Conservation (phyloP, 768 basidiomycete species). For the Russula dissimulans region DNA sequence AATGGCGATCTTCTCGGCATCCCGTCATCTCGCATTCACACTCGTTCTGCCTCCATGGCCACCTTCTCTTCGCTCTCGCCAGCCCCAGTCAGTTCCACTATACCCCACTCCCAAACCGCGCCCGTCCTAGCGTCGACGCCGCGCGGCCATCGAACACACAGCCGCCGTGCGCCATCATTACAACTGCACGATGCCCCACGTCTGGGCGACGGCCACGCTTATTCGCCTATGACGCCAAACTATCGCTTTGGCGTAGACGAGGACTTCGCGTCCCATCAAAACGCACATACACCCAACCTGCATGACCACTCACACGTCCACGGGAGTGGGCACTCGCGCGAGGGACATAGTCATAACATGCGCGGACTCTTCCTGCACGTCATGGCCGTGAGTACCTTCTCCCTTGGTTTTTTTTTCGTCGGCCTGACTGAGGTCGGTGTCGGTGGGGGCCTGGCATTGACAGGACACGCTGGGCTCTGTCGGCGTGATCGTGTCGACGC, state of each 20-base stretch:
- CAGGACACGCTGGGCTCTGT: conserved; percentile 95
- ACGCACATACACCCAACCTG: conserved; percentile 32
- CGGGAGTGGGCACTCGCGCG: conserved; percentile 39
- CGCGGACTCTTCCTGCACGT: conserved; percentile 97
- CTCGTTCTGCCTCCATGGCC: conserved; percentile 20
- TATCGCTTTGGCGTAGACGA: conserved; percentile 48
- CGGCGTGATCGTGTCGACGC: conserved; percentile 93
- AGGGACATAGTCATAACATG: conserved; percentile 97
- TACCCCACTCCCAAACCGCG: conserved; percentile 18
- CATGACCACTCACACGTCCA: conserved; percentile 46
- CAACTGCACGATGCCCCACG: conserved; percentile 8
- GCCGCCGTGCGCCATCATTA: conserved; percentile 15
- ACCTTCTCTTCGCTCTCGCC: conserved; percentile 16
- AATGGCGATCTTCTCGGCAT: conserved; percentile 1
- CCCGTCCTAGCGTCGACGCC: not conserved
- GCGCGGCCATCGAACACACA: not conserved
- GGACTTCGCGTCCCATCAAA: conserved; percentile 41
- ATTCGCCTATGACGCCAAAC: conserved; percentile 56
- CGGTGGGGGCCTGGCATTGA: not conserved
- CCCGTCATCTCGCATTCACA: conserved; percentile 19
- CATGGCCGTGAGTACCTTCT: conserved; percentile 53
- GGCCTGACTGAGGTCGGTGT: conserved; percentile 8
- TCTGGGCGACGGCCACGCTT: conserved; percentile 18
- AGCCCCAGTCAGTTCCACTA: conserved; percentile 21
- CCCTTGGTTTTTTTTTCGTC: conserved; percentile 24